Evolutionary conservation across 345 rosid genomes (phyloP).

Genomic region (Euclidium syriacum): DNA sequence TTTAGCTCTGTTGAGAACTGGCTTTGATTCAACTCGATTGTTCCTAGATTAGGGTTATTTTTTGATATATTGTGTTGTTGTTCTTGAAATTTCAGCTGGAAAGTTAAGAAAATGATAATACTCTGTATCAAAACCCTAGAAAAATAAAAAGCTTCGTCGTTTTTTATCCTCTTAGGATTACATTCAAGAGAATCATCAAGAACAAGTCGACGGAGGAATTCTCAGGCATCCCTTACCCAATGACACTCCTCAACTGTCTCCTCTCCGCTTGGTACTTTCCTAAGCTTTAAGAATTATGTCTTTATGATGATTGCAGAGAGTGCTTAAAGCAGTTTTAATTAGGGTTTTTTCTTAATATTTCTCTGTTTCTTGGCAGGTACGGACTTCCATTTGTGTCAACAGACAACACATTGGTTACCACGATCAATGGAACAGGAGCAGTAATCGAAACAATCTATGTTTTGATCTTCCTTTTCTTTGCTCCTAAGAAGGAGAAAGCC

Average conservation of each 20-base stretch:
- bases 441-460: slow-evolving; percentile 55
- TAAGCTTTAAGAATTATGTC: neutral
- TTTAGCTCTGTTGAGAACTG: too few relatives aligned
- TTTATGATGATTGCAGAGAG: too few relatives aligned
- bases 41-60: too few relatives aligned
- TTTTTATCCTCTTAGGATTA: slow-evolving; percentile 43
- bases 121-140: neutral
- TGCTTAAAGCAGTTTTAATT: too few relatives aligned
- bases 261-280: slow-evolving; percentile 75
- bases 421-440: slow-evolving; percentile 65
- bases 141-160: neutral
- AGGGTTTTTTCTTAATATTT: too few relatives aligned
- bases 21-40: too few relatives aligned
- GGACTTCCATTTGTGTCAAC: slow-evolving; percentile 71
- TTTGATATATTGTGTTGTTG: too few relatives aligned
- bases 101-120: neutral
- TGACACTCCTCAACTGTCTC: slow-evolving; percentile 80
- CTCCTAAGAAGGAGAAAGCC: slow-evolving; percentile 52
- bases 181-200: slow-evolving; percentile 54
- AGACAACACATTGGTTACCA: slow-evolving; percentile 56
- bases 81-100: neutral
- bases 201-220: slow-evolving; percentile 61
- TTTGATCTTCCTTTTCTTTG: slow-evolving; percentile 46
- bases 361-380: slow-evolving; percentile 40
- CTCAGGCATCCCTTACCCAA: slow-evolving; percentile 72